Percentiles rank a stretch among this genome's conserved stretches.
These are phyloP conservation scores for Ophiocordyceps polyrhachis-furcata DNA, from an alignment of 2,329 filamentous ascomycete genomes.

Conservation along the genomic window DNA sequence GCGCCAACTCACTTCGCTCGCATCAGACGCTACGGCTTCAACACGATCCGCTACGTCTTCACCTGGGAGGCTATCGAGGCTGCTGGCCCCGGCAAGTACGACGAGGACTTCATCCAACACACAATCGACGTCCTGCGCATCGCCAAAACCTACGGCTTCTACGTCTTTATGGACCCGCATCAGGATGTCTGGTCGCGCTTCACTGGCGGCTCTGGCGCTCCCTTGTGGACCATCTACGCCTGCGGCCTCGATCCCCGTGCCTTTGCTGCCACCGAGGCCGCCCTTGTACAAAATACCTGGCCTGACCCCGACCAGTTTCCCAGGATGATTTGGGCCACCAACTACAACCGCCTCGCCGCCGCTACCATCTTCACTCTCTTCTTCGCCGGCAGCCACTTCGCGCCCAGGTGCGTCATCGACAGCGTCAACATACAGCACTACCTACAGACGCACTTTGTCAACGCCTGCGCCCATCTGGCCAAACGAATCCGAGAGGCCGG, in stretches of 20 bases:
- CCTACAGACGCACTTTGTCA: constrained; percentile 69
- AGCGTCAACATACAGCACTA: constrained; percentile 94
- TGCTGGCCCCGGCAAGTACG: constrained; percentile 74
- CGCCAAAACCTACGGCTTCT: constrained; percentile 82
- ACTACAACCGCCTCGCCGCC: constrained; percentile 73
- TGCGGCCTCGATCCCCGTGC: constrained; percentile 74
- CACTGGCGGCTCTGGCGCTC: constrained; percentile 83
- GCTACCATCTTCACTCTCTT: constrained; percentile 91
- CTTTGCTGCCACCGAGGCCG: constrained; percentile 75
- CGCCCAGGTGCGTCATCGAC: constrained; percentile 88
- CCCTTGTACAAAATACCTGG: constrained; percentile 88
- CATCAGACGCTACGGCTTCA: constrained; percentile 80
- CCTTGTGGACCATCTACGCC: constrained; percentile 95
- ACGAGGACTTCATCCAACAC: constrained; percentile 82
- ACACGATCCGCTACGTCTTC: constrained; percentile 89
- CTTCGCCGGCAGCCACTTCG: constrained; percentile 79
- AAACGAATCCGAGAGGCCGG: constrained; percentile 75
- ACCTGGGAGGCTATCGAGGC: constrained; percentile 99
- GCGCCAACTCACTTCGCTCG: constrained; percentile 74
- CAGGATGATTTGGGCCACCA: constrained; percentile 99
- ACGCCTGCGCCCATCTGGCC: constrained; percentile 64
- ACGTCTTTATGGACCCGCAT: constrained; percentile 96
- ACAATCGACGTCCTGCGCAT: constrained; percentile 71
- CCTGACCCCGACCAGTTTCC: constrained; percentile 70
- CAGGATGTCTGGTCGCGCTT: constrained; percentile 98